phyloP scores from a whole-genome alignment of 2,329 filamentous ascomycete genomes.

The Simplicillium sp. region DNA sequence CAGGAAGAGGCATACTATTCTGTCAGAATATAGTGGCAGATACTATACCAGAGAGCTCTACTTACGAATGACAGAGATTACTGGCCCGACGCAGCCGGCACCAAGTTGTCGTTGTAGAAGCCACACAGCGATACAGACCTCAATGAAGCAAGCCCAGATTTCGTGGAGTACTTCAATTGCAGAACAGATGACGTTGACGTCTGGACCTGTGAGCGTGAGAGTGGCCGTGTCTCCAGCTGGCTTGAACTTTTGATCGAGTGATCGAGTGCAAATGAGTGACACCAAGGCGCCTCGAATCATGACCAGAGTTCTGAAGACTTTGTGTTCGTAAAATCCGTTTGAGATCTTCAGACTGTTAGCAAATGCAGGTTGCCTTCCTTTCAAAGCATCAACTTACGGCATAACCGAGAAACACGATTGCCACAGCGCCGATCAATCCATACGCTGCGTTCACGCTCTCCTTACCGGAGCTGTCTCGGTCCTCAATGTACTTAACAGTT shows the following conservation, averaged over 20 bases:
- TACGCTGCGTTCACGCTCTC: conserved; percentile 8
- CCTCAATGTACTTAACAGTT: conserved; percentile 7
- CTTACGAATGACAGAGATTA: conserved; percentile 7
- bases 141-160: conserved; percentile 7
- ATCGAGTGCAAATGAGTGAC: conserved; percentile 9
- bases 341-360: conserved; percentile 4
- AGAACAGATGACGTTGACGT: conserved; percentile 3
- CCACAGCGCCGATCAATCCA: conserved; percentile 10
- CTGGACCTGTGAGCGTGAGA: conserved; percentile 6
- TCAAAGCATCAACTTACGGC: conserved; percentile 6
- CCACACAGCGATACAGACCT: conserved; percentile 8
- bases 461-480: conserved; percentile 3
- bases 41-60: neutral
- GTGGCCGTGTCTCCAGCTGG: conserved; percentile 1
- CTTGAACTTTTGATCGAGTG: conserved; percentile 1
- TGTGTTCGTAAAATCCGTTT: conserved; percentile 13
- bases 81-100: conserved; percentile 7
- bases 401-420: conserved; percentile 9
- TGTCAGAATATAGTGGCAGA: neutral
- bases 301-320: conserved; percentile 16
- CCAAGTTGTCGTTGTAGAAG: conserved; percentile 7
- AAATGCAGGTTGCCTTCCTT: neutral
- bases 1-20: conserved; percentile 6
- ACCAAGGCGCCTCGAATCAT: conserved; percentile 20
- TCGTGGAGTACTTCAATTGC: conserved; percentile 7